Percentiles rank a stretch among this genome's conserved stretches.
Conservation (phyloP, 805 yeast species). For the Pichia manshurica region DNA sequence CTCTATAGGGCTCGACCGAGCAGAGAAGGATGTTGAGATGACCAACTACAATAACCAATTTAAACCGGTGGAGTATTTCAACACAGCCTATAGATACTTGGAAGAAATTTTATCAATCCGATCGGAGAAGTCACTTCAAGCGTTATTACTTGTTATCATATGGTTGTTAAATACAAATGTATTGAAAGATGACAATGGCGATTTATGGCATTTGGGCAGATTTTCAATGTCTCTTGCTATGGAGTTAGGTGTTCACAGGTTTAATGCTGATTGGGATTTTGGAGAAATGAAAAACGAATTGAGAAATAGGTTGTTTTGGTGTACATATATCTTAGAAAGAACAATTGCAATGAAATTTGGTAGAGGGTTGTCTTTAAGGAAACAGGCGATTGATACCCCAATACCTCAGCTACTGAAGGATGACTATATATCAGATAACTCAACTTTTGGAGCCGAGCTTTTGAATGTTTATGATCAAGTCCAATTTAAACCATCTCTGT, state of each 20-base stretch:
- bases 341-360: constrained; percentile 25
- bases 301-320: constrained; percentile 25
- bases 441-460: not conserved
- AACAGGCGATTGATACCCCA: constrained; percentile 25
- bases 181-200: constrained; percentile 23
- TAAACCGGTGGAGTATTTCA: constrained; percentile 20
- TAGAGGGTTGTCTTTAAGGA: constrained; percentile 23
- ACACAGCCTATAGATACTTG: constrained; percentile 22
- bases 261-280: constrained; percentile 25
- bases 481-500: constrained; percentile 18
- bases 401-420: constrained; percentile 19
- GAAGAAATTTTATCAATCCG: constrained; percentile 20
- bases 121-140: constrained; percentile 22
- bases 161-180: constrained; percentile 22
- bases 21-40: constrained; percentile 4
- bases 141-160: constrained; percentile 18
- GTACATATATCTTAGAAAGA: constrained; percentile 22
- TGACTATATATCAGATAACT: constrained; percentile 14
- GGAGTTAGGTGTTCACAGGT: constrained; percentile 26
- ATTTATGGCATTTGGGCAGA: constrained; percentile 24
- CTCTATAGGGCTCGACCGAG: constrained; percentile 18
- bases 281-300: constrained; percentile 20
- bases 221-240: constrained; percentile 25
- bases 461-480: constrained; percentile 15
- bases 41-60: constrained; percentile 16